Base-by-base conservation (phyloP, 176 grass and related monocot genomes). In the Rhynchospora pubera region DNA sequence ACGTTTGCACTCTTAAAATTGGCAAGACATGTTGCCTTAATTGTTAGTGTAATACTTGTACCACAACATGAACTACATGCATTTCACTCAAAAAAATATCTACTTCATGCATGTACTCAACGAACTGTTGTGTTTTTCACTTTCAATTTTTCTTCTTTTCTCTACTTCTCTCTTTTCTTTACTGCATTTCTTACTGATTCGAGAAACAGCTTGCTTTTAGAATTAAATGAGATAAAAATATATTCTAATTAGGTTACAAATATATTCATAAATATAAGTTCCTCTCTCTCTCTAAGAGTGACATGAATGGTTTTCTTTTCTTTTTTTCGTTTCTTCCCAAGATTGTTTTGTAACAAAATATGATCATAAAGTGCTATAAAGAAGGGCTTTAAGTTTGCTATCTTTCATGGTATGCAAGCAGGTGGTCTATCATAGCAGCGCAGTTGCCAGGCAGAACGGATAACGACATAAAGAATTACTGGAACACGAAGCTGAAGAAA, bases 401-500 rank as follows among this genome's bases (percentile, higher is more conserved):
- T 62, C 46, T 63, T 80, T 48, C 23, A 77, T 30, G 23, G 82
- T 34, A 23, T 66, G 50, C 23, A 57, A 60, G 71, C 83, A 93
- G 88, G 74, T 94, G 92, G 91, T 94, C 89, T 6, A 87, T 94
- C 84, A 94, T 94, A 60, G 92, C 92, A 56, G 84, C 92, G 1
- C 92, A 94, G 59, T 87, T 94, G 59, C 92, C 92, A 1, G 92
- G 92, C 21, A 94, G 78, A 83, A 90, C 88, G 3, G 88, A 90
- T 66, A 90, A 90, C 34, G 88, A 90, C 71, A 90, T 90, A 61
- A 90, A 90, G 81, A 90, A 90, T 82, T 90, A 90, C 75, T 90
- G 88, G 88, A 90, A 90, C 75, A 90, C 88, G 6, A 90, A 90
- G 77, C 59, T 90, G 65, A 90, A 90, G 77, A 90, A 90, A 19